phyloP scores from a whole-genome alignment of 345 rosid genomes.

The Heritiera fomes region DNA sequence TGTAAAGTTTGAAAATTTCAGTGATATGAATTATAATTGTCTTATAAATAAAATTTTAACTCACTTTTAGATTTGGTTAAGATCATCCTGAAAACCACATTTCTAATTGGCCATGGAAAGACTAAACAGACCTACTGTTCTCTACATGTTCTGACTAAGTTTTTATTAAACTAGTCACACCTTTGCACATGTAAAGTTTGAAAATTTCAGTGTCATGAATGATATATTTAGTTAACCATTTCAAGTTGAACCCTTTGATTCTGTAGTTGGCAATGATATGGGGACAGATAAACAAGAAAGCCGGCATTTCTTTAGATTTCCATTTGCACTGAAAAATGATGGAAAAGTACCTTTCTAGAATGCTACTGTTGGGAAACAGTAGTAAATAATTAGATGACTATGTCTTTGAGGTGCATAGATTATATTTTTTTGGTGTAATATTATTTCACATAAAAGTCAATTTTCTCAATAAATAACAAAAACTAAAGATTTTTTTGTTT shows the following conservation, averaged over 20 bases:
- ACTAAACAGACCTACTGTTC: background rate
- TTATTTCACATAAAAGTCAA: no score
- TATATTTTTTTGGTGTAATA: no score
- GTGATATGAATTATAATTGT: background rate
- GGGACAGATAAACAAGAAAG: background rate
- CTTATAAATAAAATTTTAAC: background rate
- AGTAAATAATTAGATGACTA: no score
- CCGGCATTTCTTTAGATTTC: conserved; percentile 2
- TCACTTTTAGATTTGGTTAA: background rate
- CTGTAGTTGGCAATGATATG: conserved; percentile 10
- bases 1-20: no score
- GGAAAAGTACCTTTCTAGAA: conserved; percentile 21
- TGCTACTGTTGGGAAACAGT: no score
- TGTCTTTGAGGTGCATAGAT: no score
- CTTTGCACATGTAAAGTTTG: background rate
- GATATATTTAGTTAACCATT: background rate
- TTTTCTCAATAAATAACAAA: no score
- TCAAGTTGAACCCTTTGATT: background rate
- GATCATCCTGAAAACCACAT: background rate
- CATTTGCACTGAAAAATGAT: background rate
- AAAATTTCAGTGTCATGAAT: background rate
- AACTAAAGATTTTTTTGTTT: no score
- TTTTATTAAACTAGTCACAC: background rate
- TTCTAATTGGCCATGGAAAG: background rate
- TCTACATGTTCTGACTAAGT: no score